Evolutionary conservation across 2,329 filamentous ascomycete genomes (phyloP), one percentile per base, ranked within the genome.

Genomic region (Diplodia corticola): DNA sequence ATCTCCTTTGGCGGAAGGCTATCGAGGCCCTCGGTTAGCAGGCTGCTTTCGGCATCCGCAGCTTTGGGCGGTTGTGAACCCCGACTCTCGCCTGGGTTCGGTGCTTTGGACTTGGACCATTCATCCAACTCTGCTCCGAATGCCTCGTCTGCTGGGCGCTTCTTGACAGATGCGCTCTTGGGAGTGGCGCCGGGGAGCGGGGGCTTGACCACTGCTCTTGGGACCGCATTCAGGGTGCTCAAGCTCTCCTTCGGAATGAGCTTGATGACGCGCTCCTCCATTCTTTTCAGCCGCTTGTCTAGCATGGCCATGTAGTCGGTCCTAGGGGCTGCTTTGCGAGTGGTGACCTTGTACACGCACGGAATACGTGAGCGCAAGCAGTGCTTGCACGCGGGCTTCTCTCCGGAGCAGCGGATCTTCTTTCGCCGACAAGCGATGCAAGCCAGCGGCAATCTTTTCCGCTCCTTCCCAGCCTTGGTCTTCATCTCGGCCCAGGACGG

Each of bases 221-320:
- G 89, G 44, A 96, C 89, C 7, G 85, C 83, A 9, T 85, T 81
- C 67, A 89, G 83, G 28, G 87, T 82, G 49, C 90, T 88, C 69
- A 91, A 85, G 69, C 96, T 93, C 49, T 92, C 86, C 75, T 94
- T 96, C 0, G 95, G 94, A 30, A 98, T 90, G 67, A 94, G 90
- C 77, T 97, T 97, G 80, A 98, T 96, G 69, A 98, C 95, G 66
- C 94, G 89, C 73, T 98, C 94, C 78, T 99, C 95, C 95, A 98
- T 98, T 66, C 94, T 86, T 82, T 96, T 97, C 70, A 98, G 79
- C 63, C 95, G 87, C 80, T 97, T 97, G 80, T 98, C 95, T 72
- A 98, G 81, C 93, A 98, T 98, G 49, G 93, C 93, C 95, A 98
- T 98, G 78, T 98, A 98, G 78, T 98, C 95, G 20, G 95, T 98